Percentiles rank a stretch among this genome's conserved stretches.
These are phyloP conservation scores for Misopates orontium DNA, from an alignment of 257 asterid genomes.

Conservation along the genomic window DNA sequence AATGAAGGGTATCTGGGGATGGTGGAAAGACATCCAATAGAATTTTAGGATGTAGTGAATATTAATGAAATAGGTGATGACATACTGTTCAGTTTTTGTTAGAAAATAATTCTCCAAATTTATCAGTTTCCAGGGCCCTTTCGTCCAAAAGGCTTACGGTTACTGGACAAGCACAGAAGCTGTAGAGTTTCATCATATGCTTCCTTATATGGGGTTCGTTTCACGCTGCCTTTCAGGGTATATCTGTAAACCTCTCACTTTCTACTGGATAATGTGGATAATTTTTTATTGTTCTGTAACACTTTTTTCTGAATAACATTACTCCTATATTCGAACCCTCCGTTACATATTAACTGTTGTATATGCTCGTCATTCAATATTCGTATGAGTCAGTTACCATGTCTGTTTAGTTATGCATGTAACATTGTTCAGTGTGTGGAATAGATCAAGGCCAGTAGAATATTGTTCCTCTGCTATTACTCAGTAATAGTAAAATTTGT, in stretches of 20 bases:
- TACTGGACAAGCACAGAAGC: slow-evolving; percentile 44
- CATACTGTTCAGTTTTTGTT: background rate
- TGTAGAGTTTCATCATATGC: slow-evolving; percentile 51
- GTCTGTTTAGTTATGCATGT: background rate
- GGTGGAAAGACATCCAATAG: no score
- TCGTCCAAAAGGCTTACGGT: slow-evolving; percentile 34
- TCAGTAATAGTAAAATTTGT: no score
- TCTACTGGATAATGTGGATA: background rate
- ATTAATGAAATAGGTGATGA: background rate
- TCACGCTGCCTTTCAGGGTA: slow-evolving; percentile 59
- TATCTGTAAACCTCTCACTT: background rate
- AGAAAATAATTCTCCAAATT: slow-evolving; percentile 21
- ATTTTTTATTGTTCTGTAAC: background rate
- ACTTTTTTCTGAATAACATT: background rate
- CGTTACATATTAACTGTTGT: background rate
- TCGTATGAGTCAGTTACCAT: no score
- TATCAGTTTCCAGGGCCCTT: slow-evolving; percentile 64
- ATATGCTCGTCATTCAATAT: background rate
- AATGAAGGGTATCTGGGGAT: no score
- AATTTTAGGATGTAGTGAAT: background rate
- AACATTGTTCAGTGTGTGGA: no score
- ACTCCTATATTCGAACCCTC: background rate
- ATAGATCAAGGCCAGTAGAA: no score
- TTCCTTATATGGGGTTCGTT: slow-evolving; percentile 59
- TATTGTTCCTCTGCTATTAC: no score